Evolutionary conservation across 2,329 filamentous ascomycete species (phyloP).

Genomic region (Pseudogymnoascus sp.): DNA sequence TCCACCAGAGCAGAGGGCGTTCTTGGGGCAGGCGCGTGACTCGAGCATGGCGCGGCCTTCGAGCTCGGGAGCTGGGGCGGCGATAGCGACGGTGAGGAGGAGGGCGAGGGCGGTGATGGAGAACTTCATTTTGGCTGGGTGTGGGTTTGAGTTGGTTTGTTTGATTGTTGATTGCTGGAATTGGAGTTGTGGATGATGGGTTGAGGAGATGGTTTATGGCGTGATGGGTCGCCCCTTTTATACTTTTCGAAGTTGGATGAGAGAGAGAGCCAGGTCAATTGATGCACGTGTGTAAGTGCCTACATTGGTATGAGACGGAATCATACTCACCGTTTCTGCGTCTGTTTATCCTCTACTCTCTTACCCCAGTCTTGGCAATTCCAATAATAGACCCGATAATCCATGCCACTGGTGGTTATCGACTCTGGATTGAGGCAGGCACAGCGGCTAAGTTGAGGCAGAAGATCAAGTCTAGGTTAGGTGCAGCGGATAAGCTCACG

Average conservation of each 20-base stretch:
- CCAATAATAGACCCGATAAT: background rate
- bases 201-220: background rate
- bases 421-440: background rate
- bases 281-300: background rate
- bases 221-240: background rate
- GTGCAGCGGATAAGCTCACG: background rate
- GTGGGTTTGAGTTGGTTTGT: background rate
- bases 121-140: background rate
- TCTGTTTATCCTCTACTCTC: background rate
- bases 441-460: background rate
- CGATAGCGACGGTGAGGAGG: conserved; percentile 12
- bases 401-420: background rate
- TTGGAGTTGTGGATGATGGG: background rate
- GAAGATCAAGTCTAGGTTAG: background rate
- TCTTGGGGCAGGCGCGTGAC: background rate
- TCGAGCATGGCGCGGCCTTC: background rate
- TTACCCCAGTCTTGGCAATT: background rate
- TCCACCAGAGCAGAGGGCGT: background rate
- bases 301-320: background rate
- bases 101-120: background rate
- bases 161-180: background rate
- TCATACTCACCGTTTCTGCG: background rate
- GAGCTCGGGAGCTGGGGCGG: conserved; percentile 15
- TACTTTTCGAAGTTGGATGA: background rate
- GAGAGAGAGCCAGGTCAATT: background rate